A percentile compares a stretch with the other conserved stretches of the same genome.
Conservation (phyloP, 495 filamentous ascomycete species). For the Tuber calosporum region DNA sequence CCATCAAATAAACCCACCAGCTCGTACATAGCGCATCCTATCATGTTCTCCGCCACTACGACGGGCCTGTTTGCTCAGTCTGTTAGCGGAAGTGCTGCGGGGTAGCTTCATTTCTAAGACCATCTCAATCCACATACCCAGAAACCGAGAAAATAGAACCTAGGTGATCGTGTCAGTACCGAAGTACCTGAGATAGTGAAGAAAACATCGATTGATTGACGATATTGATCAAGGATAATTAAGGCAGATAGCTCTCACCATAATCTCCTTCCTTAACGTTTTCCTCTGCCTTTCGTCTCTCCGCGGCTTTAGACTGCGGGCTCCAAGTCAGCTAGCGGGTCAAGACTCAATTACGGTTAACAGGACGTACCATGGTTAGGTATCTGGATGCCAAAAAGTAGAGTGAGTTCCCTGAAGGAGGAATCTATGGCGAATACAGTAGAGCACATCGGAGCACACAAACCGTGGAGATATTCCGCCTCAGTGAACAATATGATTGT, state of each 20-base stretch:
- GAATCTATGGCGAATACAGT: not conserved
- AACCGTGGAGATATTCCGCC: not conserved
- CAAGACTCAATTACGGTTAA: not conserved
- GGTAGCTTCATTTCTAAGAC: slow-evolving; percentile 38
- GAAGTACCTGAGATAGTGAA: slow-evolving; percentile 4
- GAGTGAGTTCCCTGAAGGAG: not conserved
- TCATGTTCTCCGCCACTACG: slow-evolving; percentile 95
- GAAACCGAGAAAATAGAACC: slow-evolving; percentile 76
- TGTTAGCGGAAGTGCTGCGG: slow-evolving; percentile 46
- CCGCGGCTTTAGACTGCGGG: slow-evolving; percentile 29
- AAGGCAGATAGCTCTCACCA: slow-evolving; percentile 44
- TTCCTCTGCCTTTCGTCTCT: slow-evolving; percentile 43
- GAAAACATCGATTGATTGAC: not conserved
- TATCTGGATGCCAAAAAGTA: not conserved
- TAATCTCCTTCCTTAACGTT: slow-evolving; percentile 51
- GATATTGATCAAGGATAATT: not conserved
- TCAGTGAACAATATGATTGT: not conserved
- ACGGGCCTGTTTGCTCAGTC: slow-evolving; percentile 60
- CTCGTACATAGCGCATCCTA: slow-evolving; percentile 99
- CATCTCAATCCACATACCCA: slow-evolving; percentile 53
- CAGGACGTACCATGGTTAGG: not conserved
- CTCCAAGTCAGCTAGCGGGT: slow-evolving; percentile 12
- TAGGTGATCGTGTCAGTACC: slow-evolving; percentile 29
- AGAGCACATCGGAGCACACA: not conserved
- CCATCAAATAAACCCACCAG: slow-evolving; percentile 53